phyloP scores from a whole-genome alignment of 352 stramenopile genomes.

The Phytophthora citricola region DNA sequence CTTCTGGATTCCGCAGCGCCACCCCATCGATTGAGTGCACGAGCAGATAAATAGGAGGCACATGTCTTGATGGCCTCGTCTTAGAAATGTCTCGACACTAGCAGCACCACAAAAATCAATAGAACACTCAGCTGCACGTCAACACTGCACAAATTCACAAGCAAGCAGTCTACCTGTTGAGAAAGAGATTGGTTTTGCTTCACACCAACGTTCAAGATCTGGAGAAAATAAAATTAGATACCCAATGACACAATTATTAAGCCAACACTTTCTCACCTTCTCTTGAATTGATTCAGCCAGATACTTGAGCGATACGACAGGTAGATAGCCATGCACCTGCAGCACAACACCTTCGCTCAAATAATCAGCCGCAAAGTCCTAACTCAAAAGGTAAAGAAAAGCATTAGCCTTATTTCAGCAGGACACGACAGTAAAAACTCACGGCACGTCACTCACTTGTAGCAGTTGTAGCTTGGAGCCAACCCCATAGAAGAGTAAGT shows the following conservation, averaged over 20 bases:
- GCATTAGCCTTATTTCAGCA: not conserved
- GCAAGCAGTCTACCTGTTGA: slow-evolving; percentile 33
- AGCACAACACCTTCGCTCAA: slow-evolving; percentile 49
- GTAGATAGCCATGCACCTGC: slow-evolving; percentile 66
- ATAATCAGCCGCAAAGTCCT: slow-evolving; percentile 50
- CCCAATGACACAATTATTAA: not conserved
- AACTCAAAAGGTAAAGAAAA: slow-evolving; percentile 1
- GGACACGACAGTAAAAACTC: not conserved
- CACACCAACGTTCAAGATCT: slow-evolving; percentile 32
- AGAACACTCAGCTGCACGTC: slow-evolving; percentile 3
- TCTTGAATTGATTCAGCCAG: slow-evolving; percentile 44
- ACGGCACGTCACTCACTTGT: slow-evolving; percentile 37
- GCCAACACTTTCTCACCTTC: slow-evolving; percentile 24
- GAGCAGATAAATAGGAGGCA: slow-evolving; percentile 45
- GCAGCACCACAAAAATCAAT: not conserved
- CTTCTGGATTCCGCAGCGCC: slow-evolving; percentile 48
- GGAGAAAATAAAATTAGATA: not conserved
- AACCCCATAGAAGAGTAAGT: slow-evolving; percentile 60
- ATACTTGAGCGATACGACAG: slow-evolving; percentile 56
- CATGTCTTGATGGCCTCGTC: slow-evolving; percentile 15
- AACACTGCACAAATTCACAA: too few species aligned
- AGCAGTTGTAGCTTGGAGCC: slow-evolving; percentile 63
- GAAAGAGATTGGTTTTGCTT: slow-evolving; percentile 41
- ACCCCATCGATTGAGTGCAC: slow-evolving; percentile 66
- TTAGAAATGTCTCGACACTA: slow-evolving; percentile 47